A percentile compares a stretch with the other conserved stretches of the same genome.
phyloP scores from a whole-genome alignment of 179 eudicot genomes.

The Gypsophila paniculata region DNA sequence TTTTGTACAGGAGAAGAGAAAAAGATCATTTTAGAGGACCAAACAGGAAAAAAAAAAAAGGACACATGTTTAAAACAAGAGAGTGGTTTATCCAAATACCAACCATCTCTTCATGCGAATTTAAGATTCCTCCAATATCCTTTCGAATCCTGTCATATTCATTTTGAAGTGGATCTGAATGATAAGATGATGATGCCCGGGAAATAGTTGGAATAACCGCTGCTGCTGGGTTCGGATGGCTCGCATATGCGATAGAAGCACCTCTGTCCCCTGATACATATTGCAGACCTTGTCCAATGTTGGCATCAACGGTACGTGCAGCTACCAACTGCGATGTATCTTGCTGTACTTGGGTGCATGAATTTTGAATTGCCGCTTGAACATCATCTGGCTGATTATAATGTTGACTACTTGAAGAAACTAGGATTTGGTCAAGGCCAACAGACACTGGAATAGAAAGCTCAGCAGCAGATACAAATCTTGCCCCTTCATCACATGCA shows the following conservation, averaged over 20 bases:
- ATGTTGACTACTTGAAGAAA: slow-evolving; percentile 16
- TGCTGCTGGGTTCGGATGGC: slow-evolving; percentile 19
- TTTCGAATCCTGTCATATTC: slow-evolving; percentile 52
- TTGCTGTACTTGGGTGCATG: slow-evolving; percentile 11
- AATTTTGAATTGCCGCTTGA: slow-evolving; percentile 11
- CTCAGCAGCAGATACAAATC: slow-evolving; percentile 14
- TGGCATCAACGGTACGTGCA: slow-evolving; percentile 11
- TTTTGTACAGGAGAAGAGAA: neutral
- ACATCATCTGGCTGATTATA: slow-evolving; percentile 16
- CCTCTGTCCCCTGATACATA: slow-evolving; percentile 25
- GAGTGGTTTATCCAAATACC: slow-evolving; percentile 14
- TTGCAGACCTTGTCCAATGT: slow-evolving; percentile 15
- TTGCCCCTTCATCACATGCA: slow-evolving; percentile 6
- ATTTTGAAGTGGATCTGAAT: slow-evolving; percentile 55
- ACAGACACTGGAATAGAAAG: slow-evolving; percentile 5
- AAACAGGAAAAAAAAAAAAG: slow-evolving; percentile 12
- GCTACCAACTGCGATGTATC: slow-evolving; percentile 9
- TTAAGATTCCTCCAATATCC: slow-evolving; percentile 38
- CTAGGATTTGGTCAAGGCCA: slow-evolving; percentile 16
- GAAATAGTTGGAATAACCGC: slow-evolving; percentile 15
- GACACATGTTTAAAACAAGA: neutral
- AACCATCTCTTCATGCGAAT: slow-evolving; percentile 44
- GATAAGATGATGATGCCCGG: slow-evolving; percentile 1
- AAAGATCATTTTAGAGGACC: slow-evolving; percentile 1
- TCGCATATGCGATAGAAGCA: slow-evolving; percentile 17